Evolutionary conservation across 306 rosid species (phyloP), one percentile per base, ranked within the genome.

Genomic region (Vigna angularis): DNA sequence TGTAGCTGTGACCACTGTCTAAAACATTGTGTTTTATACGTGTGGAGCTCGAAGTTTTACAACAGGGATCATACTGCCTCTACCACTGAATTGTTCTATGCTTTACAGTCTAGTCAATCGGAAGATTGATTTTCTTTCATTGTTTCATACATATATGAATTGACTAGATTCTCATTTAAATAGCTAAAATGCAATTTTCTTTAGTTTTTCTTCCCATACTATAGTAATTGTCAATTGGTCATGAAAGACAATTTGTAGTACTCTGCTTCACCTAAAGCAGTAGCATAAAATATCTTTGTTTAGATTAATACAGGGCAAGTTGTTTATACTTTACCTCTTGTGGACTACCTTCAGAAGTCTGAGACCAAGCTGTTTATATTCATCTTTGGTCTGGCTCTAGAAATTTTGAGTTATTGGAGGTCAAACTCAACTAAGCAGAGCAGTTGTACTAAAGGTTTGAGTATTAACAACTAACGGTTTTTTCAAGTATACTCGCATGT

Each of bases 311-410:
- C 45, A 40, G 9, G 2, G 45, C 45, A 40, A 40, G 45, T 40
- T 40, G 11, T 40, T 40, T 40, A 40, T 40, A 40, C 9, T 40
- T 9, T 40, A 40, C 45, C 11, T 40, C 45, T 40, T 40, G 1
- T 38, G 10, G 44, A 6, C 44, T 38, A 38, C 8, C 13, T 58
- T 45, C 6, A 11, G n/a, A 16, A 59, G 4, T 65, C 16, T 49
- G 26, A 59, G 6, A 56, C 12, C 30, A 13, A 32, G 66, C 36
- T 57, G 50, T 30, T 64, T 76, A 59, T 50, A 38, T 63, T 16
- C 16, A 47, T 74, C 58, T 32, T 64, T 70, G 6, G 66, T 67
- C 28, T 52, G 32, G 30, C 40, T 75, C 66, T 73, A 77, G 67
- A 74, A 45, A 70, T 45, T 45, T 58, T 47, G 28, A 17, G 63